A percentile compares a stretch with the other conserved stretches of the same genome.
Evolutionary conservation across 1,284 basidiomycete genomes (phyloP).

Genomic region (Moesziomyces globuligerus): DNA sequence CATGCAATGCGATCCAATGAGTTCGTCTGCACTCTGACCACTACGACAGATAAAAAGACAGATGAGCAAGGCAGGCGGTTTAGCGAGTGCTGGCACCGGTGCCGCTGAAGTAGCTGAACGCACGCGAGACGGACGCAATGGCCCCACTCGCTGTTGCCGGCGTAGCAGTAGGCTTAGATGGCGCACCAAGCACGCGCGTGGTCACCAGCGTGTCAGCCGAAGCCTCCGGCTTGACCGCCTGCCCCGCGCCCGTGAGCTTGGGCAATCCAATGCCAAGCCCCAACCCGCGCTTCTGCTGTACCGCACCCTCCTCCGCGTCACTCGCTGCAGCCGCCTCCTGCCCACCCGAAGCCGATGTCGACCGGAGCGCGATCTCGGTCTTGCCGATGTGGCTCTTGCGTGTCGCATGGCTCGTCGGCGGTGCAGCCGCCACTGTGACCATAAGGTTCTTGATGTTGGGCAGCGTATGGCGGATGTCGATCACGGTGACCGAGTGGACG

Average conservation of each 20-base stretch:
- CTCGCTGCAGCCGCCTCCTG: neutral
- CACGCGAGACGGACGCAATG: slow-evolving; percentile 34
- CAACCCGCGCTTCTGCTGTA: slow-evolving; percentile 11
- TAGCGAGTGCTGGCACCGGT: slow-evolving; percentile 2
- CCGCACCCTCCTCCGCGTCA: neutral
- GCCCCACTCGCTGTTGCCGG: slow-evolving; percentile 27
- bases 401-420: slow-evolving; percentile 34
- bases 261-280: slow-evolving; percentile 28
- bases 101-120: slow-evolving; percentile 42
- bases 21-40: too few relatives aligned
- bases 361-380: slow-evolving; percentile 37
- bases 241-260: slow-evolving; percentile 2
- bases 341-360: neutral
- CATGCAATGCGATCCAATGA: too few relatives aligned
- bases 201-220: slow-evolving; percentile 25
- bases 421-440: slow-evolving; percentile 74
- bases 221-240: slow-evolving; percentile 7
- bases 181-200: slow-evolving; percentile 36
- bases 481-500: slow-evolving; percentile 71
- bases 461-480: slow-evolving; percentile 94
- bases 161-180: slow-evolving; percentile 8
- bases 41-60: neutral
- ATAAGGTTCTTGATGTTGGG: slow-evolving; percentile 95
- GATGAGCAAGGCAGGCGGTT: neutral
- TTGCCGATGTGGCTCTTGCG: slow-evolving; percentile 46